Conservation (phyloP, 2,329 filamentous ascomycete genomes). For the Fusarium cicatricum region DNA sequence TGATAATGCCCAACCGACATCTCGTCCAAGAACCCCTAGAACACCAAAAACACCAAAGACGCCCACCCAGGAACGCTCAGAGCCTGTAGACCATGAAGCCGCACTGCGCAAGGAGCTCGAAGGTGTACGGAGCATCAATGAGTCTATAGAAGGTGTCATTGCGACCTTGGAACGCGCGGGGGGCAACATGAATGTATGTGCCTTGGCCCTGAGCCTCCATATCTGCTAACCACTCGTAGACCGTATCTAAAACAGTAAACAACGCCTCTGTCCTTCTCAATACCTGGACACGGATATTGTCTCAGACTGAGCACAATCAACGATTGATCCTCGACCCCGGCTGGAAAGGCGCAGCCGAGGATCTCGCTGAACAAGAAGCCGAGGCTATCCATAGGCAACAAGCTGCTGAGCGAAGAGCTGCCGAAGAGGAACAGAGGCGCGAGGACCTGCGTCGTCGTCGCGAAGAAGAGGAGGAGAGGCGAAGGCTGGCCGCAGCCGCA, state of each 20-base stretch:
- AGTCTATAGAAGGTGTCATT: slow-evolving; percentile 82
- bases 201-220: neutral
- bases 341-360: slow-evolving; percentile 90
- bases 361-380: slow-evolving; percentile 85
- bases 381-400: slow-evolving; percentile 78
- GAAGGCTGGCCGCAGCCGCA: slow-evolving; percentile 42
- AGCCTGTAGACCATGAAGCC: slow-evolving; percentile 72
- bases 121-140: slow-evolving; percentile 85
- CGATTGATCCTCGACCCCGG: slow-evolving; percentile 85
- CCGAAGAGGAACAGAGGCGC: slow-evolving; percentile 79
- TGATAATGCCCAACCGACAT: slow-evolving; percentile 39
- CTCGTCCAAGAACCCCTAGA: slow-evolving; percentile 49
- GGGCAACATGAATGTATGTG: slow-evolving; percentile 76
- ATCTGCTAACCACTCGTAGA: slow-evolving; percentile 54
- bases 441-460: slow-evolving; percentile 72
- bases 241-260: slow-evolving; percentile 83
- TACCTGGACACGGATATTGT: slow-evolving; percentile 95
- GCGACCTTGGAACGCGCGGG: slow-evolving; percentile 75
- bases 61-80: slow-evolving; percentile 52
- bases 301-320: slow-evolving; percentile 97
- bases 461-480: slow-evolving; percentile 65
- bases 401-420: slow-evolving; percentile 77
- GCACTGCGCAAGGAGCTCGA: slow-evolving; percentile 81
- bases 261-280: slow-evolving; percentile 90
- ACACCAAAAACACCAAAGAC: slow-evolving; percentile 59